These are phyloP conservation scores for Pachysolen tannophilus DNA, from an alignment of 805 yeast genomes.

Conservation along the genomic window DNA sequence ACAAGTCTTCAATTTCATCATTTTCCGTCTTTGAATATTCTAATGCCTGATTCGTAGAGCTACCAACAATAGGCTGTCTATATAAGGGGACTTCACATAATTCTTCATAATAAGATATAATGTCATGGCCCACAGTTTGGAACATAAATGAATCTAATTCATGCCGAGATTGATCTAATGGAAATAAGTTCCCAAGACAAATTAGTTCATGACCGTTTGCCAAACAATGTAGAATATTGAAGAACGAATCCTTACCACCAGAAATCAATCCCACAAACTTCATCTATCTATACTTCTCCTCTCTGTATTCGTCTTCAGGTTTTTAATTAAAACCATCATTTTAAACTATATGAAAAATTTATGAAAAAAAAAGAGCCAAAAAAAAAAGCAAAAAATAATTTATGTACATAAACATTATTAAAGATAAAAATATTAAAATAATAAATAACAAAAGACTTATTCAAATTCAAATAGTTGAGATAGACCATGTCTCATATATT, in stretches of 20 bases:
- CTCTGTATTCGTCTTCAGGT: no score
- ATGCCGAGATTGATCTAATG: slow-evolving; percentile 35
- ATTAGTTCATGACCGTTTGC: slow-evolving; percentile 76
- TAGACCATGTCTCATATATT: no score
- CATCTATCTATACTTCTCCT: slow-evolving; percentile 44
- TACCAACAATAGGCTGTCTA: slow-evolving; percentile 55
- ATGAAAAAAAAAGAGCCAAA: no score
- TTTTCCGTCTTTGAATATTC: slow-evolving; percentile 61
- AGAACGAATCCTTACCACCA: slow-evolving; percentile 96
- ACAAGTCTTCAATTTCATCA: slow-evolving; percentile 88
- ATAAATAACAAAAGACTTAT: no score
- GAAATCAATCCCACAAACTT: slow-evolving; percentile 87
- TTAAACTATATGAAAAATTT: no score
- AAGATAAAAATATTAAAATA: no score
- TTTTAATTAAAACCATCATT: no score
- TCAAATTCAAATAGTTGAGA: no score
- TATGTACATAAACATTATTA: no score
- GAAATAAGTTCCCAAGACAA: slow-evolving; percentile 81
- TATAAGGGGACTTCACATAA: slow-evolving; percentile 79
- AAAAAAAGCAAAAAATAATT: slow-evolving; percentile 9
- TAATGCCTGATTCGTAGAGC: slow-evolving; percentile 52
- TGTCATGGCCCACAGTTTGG: slow-evolving; percentile 93
- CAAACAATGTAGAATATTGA: slow-evolving; percentile 80
- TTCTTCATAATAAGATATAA: slow-evolving; percentile 53
- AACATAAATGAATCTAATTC: slow-evolving; percentile 96